Conservation (phyloP, 495 filamentous ascomycete species). For the Podospora appendiculata region DNA sequence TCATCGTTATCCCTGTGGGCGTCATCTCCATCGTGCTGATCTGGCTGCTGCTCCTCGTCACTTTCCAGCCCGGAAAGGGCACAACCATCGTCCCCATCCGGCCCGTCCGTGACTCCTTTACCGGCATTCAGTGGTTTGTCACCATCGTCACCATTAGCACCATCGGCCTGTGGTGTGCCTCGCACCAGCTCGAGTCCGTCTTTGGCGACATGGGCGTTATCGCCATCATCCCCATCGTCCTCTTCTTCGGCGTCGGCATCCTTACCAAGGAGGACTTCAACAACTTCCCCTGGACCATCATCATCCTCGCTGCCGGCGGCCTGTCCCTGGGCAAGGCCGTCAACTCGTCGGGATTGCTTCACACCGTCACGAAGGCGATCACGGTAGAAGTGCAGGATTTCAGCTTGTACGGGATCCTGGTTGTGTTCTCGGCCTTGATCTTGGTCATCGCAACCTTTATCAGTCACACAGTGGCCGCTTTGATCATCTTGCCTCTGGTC, state of each 20-base stretch:
- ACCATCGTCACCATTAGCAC: slow-evolving; percentile 74
- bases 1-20: slow-evolving; percentile 87
- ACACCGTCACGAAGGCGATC: slow-evolving; percentile 74
- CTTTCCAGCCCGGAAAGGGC: slow-evolving; percentile 75
- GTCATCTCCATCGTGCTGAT: slow-evolving; percentile 83
- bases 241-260: slow-evolving; percentile 96
- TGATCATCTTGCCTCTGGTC: slow-evolving; percentile 92
- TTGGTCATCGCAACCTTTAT: slow-evolving; percentile 96
- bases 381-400: slow-evolving; percentile 64
- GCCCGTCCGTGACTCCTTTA: slow-evolving; percentile 78
- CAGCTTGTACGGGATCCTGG: slow-evolving; percentile 78
- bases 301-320: slow-evolving; percentile 93
- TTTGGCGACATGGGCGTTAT: slow-evolving; percentile 99
- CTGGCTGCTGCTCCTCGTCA: slow-evolving; percentile 76
- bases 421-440: slow-evolving; percentile 80
- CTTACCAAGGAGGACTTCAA: slow-evolving; percentile 99
- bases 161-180: slow-evolving; percentile 87
- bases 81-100: slow-evolving; percentile 91
- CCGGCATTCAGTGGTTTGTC: slow-evolving; percentile 91
- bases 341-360: slow-evolving; percentile 84
- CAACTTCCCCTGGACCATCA: slow-evolving; percentile 99
- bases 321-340: slow-evolving; percentile 92
- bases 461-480: slow-evolving; percentile 89
- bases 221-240: slow-evolving; percentile 87
- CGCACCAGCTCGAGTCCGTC: slow-evolving; percentile 73